These are phyloP conservation scores for Aureobasidium lini DNA, from an alignment of 2,329 filamentous ascomycete species.

Conservation along the genomic window DNA sequence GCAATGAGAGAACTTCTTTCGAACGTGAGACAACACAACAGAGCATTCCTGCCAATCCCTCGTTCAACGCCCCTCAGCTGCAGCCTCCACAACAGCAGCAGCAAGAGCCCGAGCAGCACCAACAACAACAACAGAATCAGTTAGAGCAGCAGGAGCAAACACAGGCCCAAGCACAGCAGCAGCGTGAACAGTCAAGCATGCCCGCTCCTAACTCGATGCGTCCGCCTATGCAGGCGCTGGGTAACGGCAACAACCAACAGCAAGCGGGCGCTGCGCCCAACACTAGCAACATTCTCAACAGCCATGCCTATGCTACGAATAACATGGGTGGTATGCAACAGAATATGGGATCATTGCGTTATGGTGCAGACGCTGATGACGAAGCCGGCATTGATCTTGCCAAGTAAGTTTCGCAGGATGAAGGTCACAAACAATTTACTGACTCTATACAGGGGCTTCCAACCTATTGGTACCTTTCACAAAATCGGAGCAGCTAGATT, in stretches of 20 bases:
- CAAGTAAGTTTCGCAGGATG: slow-evolving; percentile 33
- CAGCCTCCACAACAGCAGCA: slow-evolving; percentile 12
- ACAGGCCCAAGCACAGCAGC: slow-evolving; percentile 13
- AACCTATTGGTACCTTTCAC: slow-evolving; percentile 43
- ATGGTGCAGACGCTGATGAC: slow-evolving; percentile 35
- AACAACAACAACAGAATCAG: slow-evolving; percentile 16
- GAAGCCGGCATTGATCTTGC: slow-evolving; percentile 43
- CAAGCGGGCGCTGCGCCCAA: slow-evolving; percentile 26
- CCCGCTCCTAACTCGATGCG: slow-evolving; percentile 9
- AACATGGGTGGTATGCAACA: slow-evolving; percentile 11
- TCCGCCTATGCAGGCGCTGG: not conserved
- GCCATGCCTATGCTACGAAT: slow-evolving; percentile 22
- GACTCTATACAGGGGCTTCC: slow-evolving; percentile 35
- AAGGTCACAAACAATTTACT: not conserved
- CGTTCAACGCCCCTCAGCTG: not conserved
- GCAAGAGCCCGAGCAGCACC: slow-evolving; percentile 18
- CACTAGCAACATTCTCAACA: slow-evolving; percentile 19
- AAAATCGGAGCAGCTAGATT: slow-evolving; percentile 21
- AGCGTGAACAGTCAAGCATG: not conserved
- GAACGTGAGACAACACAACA: slow-evolving; percentile 1
- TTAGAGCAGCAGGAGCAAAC: not conserved
- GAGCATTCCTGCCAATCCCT: not conserved
- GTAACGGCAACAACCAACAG: slow-evolving; percentile 3
- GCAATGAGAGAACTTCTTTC: slow-evolving; percentile 3
- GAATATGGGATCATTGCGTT: slow-evolving; percentile 16